Evolutionary conservation across 2,329 filamentous ascomycete species (phyloP).

Genomic region (Boeremia exigua): DNA sequence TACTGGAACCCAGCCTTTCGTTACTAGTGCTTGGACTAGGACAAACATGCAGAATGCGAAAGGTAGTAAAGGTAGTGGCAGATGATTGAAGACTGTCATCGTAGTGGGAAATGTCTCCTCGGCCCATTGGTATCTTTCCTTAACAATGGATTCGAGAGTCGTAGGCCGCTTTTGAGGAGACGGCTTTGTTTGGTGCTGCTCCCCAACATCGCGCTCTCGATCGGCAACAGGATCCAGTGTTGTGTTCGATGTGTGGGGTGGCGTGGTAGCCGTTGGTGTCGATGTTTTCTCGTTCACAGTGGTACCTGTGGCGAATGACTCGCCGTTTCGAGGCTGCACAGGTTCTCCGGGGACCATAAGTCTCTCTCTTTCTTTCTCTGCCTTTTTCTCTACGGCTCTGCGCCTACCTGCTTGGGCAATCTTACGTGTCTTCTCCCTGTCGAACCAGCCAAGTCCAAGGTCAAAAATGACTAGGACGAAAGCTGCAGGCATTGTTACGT

Average conservation of each 20-base stretch:
- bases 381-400: conserved; percentile 49
- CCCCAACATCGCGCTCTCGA: neutral
- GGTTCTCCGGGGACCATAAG: neutral
- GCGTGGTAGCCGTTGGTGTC: conserved; percentile 1
- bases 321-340: conserved; percentile 12
- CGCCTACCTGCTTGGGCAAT: conserved; percentile 64
- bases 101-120: conserved; percentile 75
- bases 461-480: conserved; percentile 74
- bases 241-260: conserved; percentile 12
- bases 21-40: conserved; percentile 73
- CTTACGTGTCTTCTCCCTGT: conserved; percentile 67
- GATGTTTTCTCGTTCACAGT: conserved; percentile 20
- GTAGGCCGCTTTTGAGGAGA: conserved; percentile 24
- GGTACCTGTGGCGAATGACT: conserved; percentile 2
- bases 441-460: conserved; percentile 66
- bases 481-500: conserved; percentile 72
- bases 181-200: neutral
- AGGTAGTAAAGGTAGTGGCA: conserved; percentile 72
- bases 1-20: conserved; percentile 75
- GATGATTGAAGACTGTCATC: conserved; percentile 67
- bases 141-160: conserved; percentile 61
- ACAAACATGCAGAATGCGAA: conserved; percentile 79
- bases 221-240: neutral
- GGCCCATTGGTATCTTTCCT: conserved; percentile 61
- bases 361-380: neutral